Base-by-base conservation (phyloP, 331 rosid species). In the Quercus lobata region DNA sequence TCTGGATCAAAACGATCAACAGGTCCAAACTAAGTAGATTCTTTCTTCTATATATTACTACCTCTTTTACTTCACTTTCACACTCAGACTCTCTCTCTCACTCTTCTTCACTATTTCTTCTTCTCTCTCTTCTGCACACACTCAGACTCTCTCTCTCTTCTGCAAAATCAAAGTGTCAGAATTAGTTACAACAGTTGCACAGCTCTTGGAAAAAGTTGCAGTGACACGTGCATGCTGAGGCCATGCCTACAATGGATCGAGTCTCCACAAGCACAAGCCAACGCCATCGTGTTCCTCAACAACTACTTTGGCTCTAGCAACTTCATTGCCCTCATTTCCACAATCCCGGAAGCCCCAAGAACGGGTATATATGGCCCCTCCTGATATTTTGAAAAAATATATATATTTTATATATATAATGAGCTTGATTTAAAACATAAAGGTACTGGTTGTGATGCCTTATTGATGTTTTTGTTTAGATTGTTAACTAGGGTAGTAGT, bases 151-250 rank as follows among this genome's bases (percentile, higher is more conserved):
- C 32, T 30, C 10, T 8, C 46, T 37, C 46, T 37, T 30, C 5
- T 4, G 34, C 34, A 30, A 41, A 1, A 72, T 29, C 52, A 30
- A 55, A 46, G 72, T 30, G 73, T 37, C 27, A 41, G 57, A 18
- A 90, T 92, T 92, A 90, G 95, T 79, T 92, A 95, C 91, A 92
- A 86, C 76, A 91, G 93, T 14, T 92, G 97, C 87, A 82, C 91
- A 73, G 93, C 86, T 1, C 91, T 92, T 16, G 79, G 97, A 9
- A 92, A 90, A 69, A 92, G 90, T 0, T 92, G 94, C 86, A 74
- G 91, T 58, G 91, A 87, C 34, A 54, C 71, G 3, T 92, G 94
- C 80, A 35, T 82, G 16, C 84, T 92, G 8, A 83, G 91, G 81
- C 30, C 91, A 2, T 86, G 87, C 83, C 85, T 92, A 22, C 86